Conservation (phyloP, 257 asterid genomes). For the Vinca minor region DNA sequence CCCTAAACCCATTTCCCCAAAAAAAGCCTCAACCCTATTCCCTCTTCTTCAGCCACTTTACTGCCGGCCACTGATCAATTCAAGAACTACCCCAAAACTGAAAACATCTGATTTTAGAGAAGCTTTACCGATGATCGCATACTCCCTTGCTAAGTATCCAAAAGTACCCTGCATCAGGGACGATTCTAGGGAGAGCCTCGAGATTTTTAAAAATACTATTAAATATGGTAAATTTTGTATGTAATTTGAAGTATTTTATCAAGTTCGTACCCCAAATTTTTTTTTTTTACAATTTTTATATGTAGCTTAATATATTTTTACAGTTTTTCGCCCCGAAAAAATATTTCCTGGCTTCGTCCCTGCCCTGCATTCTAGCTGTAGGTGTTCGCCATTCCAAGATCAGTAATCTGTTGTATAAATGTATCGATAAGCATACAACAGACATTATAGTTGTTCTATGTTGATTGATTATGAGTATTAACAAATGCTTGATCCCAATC, state of each 20-base stretch:
- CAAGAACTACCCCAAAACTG: conserved; percentile 97
- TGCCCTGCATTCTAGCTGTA: conserved; percentile 85
- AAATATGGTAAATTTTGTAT: too few species aligned
- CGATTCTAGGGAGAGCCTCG: too few species aligned
- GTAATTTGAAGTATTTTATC: too few species aligned
- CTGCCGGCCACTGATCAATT: conserved; percentile 71
- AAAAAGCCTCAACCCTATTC: too few species aligned
- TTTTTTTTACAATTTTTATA: too few species aligned
- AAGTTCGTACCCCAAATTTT: too few species aligned
- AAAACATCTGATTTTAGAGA: conserved; percentile 92
- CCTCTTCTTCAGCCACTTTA: too few species aligned
- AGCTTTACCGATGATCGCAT: conserved; percentile 74
- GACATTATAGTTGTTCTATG: background rate
- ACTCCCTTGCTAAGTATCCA: conserved; percentile 96
- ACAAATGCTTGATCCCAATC: background rate
- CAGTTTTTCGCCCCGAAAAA: too few species aligned
- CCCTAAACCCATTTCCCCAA: too few species aligned
- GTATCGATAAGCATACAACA: background rate
- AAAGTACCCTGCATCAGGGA: conserved; percentile 97
- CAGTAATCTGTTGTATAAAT: conserved; percentile 66
- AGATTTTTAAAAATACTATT: too few species aligned
- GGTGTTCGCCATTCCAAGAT: conserved; percentile 98
- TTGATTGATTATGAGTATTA: conserved; percentile 21
- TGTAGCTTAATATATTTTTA: too few species aligned
- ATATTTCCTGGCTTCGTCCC: too few species aligned